These are phyloP conservation scores for Erysimum cheiranthoides DNA, from an alignment of 345 rosid genomes.

Conservation along the genomic window DNA sequence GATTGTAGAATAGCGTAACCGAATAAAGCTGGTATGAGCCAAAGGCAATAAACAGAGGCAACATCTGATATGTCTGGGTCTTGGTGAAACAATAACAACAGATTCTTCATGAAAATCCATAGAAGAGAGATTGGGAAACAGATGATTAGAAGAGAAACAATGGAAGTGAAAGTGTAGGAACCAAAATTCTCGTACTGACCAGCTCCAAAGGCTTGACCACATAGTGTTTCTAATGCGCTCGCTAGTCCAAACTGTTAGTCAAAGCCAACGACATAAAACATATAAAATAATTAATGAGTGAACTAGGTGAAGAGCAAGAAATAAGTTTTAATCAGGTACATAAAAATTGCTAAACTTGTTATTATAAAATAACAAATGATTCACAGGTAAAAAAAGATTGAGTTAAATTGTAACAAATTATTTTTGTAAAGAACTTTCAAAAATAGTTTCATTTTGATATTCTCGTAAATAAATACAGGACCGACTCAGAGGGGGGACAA, in stretches of 20 bases:
- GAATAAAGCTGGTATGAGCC: conserved; percentile 37
- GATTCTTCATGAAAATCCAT: conserved; percentile 28
- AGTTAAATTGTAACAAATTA: no score
- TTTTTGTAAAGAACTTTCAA: no score
- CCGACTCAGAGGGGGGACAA: no score
- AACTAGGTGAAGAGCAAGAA: no score
- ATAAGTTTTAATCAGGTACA: no score
- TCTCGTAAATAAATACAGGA: no score
- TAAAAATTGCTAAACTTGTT: no score
- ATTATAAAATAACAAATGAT: no score
- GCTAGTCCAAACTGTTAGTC: conserved; percentile 55
- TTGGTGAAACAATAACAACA: conserved; percentile 28
- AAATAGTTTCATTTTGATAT: no score
- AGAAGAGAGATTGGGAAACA: conserved; percentile 30
- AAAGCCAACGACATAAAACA: neutral
- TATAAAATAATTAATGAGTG: no score
- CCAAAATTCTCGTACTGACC: conserved; percentile 47
- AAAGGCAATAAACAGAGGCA: conserved; percentile 25
- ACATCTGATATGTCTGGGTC: conserved; percentile 20
- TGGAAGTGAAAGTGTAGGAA: conserved; percentile 29
- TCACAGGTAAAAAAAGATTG: no score
- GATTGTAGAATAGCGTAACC: conserved; percentile 35
- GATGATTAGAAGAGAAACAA: conserved; percentile 25
- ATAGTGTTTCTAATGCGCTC: conserved; percentile 70
- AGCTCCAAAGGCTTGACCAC: conserved; percentile 81